Evolutionary conservation across 306 rosid genomes (phyloP).

Genomic region (Quercus rubra): DNA sequence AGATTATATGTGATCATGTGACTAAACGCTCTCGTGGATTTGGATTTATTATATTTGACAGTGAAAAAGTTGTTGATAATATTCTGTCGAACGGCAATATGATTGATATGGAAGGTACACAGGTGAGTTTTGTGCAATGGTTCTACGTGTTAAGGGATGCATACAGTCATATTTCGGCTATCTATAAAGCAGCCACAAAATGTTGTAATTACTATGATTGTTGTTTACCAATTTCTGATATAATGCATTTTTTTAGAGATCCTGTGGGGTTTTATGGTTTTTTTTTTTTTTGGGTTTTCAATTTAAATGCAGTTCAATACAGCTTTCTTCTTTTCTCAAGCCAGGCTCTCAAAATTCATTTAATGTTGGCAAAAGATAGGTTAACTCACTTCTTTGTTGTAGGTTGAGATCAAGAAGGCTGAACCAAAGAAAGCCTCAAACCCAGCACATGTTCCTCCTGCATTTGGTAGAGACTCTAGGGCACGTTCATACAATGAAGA

Average conservation of each 20-base stretch:
- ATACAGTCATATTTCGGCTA: not conserved
- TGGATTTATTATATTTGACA: conserved; percentile 85
- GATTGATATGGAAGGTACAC: conserved; percentile 91
- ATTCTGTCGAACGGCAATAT: conserved; percentile 78
- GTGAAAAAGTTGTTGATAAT: conserved; percentile 86
- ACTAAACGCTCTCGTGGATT: conserved; percentile 88
- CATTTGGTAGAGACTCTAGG: conserved; percentile 96
- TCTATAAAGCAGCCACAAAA: not conserved
- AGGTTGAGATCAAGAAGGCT: conserved; percentile 99
- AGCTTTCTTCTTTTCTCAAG: conserved; percentile 40
- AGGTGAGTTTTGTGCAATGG: conserved; percentile 68
- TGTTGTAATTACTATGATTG: not conserved
- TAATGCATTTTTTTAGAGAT: not conserved
- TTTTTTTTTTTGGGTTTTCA: not conserved
- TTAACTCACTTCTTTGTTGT: conserved; percentile 95
- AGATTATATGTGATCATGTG: conserved; percentile 80
- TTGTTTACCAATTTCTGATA: conserved; percentile 11
- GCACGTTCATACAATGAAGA: conserved; percentile 83
- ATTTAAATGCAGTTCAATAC: conserved; percentile 35
- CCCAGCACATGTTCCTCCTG: conserved; percentile 67
- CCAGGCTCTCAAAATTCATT: conserved; percentile 30
- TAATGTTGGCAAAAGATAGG: conserved; percentile 53
- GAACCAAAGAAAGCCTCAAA: conserved; percentile 99
- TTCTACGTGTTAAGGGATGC: not conserved
- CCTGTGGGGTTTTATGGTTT: not conserved